Evolutionary conservation across 208 protist genomes (phyloP).

Genomic region (Crithidia expoeki): DNA sequence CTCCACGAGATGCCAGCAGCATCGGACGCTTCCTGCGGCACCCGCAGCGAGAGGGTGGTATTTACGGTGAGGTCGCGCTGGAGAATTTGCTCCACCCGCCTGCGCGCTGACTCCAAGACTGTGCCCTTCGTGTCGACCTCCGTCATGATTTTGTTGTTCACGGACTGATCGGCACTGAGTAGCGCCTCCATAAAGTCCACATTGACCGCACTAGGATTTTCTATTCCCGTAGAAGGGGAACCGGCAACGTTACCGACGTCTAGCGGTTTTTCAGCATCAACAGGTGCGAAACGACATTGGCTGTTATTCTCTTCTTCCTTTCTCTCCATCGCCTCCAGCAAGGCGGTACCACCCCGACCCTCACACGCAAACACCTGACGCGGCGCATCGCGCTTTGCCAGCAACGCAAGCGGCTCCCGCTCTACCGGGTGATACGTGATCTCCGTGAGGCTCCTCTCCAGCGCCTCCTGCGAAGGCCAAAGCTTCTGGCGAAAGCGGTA

Average conservation of each 20-base stretch:
- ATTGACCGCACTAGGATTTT: not conserved
- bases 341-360: slow-evolving; percentile 43
- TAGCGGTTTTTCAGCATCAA: not conserved
- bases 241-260: not conserved
- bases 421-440: slow-evolving; percentile 68
- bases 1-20: slow-evolving; percentile 47
- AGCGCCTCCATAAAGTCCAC: slow-evolving; percentile 28
- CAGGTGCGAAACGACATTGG: no score
- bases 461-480: slow-evolving; percentile 67
- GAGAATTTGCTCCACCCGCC: slow-evolving; percentile 49
- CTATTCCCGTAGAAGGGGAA: slow-evolving; percentile 5
- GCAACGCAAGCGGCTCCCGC: slow-evolving; percentile 56
- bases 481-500: slow-evolving; percentile 85
- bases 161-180: slow-evolving; percentile 30
- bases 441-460: slow-evolving; percentile 69
- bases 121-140: slow-evolving; percentile 56
- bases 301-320: not conserved
- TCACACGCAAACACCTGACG: slow-evolving; percentile 45
- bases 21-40: slow-evolving; percentile 37
- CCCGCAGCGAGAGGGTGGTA: slow-evolving; percentile 1
- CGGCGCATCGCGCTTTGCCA: slow-evolving; percentile 45
- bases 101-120: slow-evolving; percentile 53
- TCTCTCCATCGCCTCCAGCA: slow-evolving; percentile 41
- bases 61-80: slow-evolving; percentile 39
- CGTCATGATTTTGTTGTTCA: slow-evolving; percentile 63